phyloP scores from a whole-genome alignment of 2,329 filamentous ascomycete genomes.

The Ceratocystis eucalypticola region DNA sequence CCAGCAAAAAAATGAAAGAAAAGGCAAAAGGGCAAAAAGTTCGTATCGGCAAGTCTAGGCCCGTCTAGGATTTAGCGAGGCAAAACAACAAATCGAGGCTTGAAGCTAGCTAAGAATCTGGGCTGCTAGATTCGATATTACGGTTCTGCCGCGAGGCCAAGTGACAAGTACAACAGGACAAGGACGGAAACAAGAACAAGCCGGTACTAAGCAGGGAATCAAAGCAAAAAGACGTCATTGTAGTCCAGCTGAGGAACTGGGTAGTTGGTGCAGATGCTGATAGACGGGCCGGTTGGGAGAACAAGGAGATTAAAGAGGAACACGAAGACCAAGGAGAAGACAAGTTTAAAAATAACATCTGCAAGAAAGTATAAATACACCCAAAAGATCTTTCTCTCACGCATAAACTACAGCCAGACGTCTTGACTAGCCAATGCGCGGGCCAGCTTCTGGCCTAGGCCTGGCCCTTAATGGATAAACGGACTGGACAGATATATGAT shows the following conservation, averaged over 20 bases:
- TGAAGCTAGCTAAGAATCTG: not conserved
- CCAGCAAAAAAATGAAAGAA: not conserved
- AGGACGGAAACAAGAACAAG: too few relatives aligned
- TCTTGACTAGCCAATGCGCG: not conserved
- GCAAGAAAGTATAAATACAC: not conserved
- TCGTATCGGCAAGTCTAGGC: not conserved
- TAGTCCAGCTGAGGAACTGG: too few relatives aligned
- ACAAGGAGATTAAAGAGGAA: not conserved
- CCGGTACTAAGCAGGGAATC: too few relatives aligned
- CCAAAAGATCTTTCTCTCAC: not conserved
- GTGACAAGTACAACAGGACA: too few relatives aligned
- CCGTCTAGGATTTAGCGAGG: slow-evolving; percentile 2
- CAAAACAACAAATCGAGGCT: not conserved
- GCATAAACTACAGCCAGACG: not conserved
- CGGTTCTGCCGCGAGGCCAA: too few relatives aligned
- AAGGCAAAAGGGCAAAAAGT: not conserved
- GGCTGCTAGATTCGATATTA: too few relatives aligned
- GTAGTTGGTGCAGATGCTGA: too few relatives aligned
- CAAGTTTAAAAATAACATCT: not conserved
- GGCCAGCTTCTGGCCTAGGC: not conserved
- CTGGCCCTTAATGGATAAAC: too few relatives aligned
- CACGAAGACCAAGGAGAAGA: not conserved
- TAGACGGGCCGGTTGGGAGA: too few relatives aligned
- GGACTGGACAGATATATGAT: too few relatives aligned
- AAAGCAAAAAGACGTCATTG: too few relatives aligned